Evolutionary conservation across 352 stramenopile species (phyloP), one percentile per base, ranked within the genome.

Genomic region (Elongisporangium anandrum): DNA sequence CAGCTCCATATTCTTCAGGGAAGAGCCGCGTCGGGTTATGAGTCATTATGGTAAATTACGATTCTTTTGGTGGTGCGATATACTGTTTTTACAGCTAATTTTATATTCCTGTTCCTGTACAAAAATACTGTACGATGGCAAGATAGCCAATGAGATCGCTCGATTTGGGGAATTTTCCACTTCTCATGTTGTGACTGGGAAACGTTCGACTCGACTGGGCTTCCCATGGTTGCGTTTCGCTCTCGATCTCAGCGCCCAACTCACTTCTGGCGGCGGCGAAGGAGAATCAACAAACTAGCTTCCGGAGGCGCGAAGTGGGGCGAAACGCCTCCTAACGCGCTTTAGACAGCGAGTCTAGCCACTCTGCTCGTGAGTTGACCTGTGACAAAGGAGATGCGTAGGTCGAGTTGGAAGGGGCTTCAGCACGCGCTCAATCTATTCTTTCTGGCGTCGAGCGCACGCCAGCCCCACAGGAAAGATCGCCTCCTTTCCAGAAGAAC

Each of bases 1-100:
- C 10, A 74, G 56, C 67, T 74, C 63, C 19, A 54, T 57, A 63
- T 70, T 69, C 19, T 56, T 17, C 7, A 12, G 49, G 3, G 26
- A 38, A 45, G 34, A 2, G 34, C 34, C 34, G 34, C 34, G 34
- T 45, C 10, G 34, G 13, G 34, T 45, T 45, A 4, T 45, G 26
- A 38, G 26, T 38, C 26, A 38, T 9, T 38, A 38, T n/a, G n/a
- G n/a, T n/a, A 45, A 45, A 45, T 45, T 45, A 45, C 34, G 34
- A 45, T 45, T 45, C 10, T 45, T 45, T 45, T 45, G 34, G 34
- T 45, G 34, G 34, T 12, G 34, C 34, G 34, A 5, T 38, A n/a
- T 38, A 9, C 26, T 38, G 26, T 38, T 45, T 45, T 45, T 41
- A 8, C 3, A 13, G 4, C 9, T 45, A 45, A 45, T 45, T 45